Percentiles rank a stretch among this genome's conserved stretches.
Conservation (phyloP, 2,329 filamentous ascomycete genomes). For the Penicillium sp. region DNA sequence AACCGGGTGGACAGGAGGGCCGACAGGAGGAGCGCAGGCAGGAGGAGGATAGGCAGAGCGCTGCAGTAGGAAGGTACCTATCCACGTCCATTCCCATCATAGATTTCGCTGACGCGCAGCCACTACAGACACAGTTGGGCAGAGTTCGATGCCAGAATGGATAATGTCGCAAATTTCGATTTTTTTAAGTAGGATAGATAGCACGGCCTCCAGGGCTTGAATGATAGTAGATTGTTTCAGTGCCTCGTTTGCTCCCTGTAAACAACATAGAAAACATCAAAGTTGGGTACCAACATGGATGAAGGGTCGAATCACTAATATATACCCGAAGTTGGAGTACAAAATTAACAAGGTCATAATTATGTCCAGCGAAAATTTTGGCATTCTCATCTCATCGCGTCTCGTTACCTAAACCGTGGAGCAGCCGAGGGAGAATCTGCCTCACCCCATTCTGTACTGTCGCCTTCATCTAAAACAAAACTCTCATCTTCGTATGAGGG, state of each 20-base stretch:
- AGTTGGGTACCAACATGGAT: background rate
- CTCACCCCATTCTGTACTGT: slow-evolving; percentile 15
- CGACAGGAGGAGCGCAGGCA: too few relatives aligned
- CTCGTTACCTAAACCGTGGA: slow-evolving; percentile 12
- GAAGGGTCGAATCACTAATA: background rate
- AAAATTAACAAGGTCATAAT: background rate
- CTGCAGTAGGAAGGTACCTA: too few relatives aligned
- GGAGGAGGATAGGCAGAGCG: too few relatives aligned
- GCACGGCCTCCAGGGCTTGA: too few relatives aligned
- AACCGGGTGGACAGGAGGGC: too few relatives aligned
- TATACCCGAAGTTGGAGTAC: background rate
- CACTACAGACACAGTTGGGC: too few relatives aligned
- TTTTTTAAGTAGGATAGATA: too few relatives aligned
- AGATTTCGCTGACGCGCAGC: too few relatives aligned
- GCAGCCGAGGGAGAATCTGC: slow-evolving; percentile 25
- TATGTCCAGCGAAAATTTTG: background rate
- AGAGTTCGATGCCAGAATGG: too few relatives aligned
- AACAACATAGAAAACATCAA: background rate
- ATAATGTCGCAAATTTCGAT: too few relatives aligned
- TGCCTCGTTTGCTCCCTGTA: background rate
- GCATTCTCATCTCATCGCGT: background rate
- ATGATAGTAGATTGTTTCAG: background rate
- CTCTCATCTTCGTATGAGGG: slow-evolving; percentile 25
- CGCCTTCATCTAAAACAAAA: slow-evolving; percentile 21
- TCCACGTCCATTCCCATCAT: too few relatives aligned